phyloP scores from a whole-genome alignment of 2,329 filamentous ascomycete species.

The Trichoderma aggressivum region DNA sequence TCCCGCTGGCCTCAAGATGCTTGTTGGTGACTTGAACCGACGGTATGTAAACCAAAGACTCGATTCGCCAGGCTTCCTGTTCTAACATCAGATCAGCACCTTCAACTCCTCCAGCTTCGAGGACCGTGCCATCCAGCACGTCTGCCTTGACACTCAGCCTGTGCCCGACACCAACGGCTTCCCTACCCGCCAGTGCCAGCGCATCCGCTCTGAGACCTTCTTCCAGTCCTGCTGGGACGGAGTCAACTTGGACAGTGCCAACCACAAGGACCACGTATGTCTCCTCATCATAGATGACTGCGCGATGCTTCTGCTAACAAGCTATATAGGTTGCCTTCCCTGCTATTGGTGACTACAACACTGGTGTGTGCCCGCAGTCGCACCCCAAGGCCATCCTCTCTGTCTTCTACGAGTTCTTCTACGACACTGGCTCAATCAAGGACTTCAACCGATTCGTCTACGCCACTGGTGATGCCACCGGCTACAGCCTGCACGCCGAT shows the following conservation, averaged over 20 bases:
- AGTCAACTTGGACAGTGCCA: conserved; percentile 48
- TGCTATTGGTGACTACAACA: conserved; percentile 20
- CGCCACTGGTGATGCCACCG: conserved; percentile 29
- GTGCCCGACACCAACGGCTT: conserved; percentile 44
- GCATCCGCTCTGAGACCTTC: conserved; percentile 51
- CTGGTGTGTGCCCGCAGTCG: conserved; percentile 23
- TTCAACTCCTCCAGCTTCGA: conserved; percentile 43
- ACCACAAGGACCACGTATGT: conserved; percentile 45
- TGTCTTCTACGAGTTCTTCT: conserved; percentile 46
- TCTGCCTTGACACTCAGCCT: conserved; percentile 46
- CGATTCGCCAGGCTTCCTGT: background rate
- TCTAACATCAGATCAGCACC: conserved; percentile 28
- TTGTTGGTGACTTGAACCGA: conserved; percentile 58
- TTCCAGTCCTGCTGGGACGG: conserved; percentile 65
- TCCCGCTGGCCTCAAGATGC: conserved; percentile 61
- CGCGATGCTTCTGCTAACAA: background rate
- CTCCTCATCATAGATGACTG: background rate
- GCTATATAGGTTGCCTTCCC: conserved; percentile 29
- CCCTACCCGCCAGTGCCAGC: conserved; percentile 49
- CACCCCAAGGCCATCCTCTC: conserved; percentile 45
- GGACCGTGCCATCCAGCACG: conserved; percentile 52
- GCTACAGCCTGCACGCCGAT: conserved; percentile 31
- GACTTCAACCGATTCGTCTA: conserved; percentile 29
- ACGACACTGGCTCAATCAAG: conserved; percentile 35
- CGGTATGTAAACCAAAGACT: conserved; percentile 15